Conservation (phyloP, 1,284 basidiomycete genomes). For the Inonotus obliquus region DNA sequence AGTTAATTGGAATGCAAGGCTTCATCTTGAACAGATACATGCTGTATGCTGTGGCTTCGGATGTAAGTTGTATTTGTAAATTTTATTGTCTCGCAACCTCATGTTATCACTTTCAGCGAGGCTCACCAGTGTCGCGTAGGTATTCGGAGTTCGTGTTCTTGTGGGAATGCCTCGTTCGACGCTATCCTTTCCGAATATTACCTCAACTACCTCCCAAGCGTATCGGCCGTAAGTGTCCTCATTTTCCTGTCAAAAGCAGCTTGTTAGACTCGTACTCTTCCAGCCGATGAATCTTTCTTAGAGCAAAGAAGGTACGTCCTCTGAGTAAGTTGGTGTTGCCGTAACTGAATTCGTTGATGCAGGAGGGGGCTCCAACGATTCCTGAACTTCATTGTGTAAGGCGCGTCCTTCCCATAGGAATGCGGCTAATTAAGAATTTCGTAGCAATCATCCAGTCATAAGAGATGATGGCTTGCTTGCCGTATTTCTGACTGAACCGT, state of each 20-base stretch:
- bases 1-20: slow-evolving; percentile 78
- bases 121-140: slow-evolving; percentile 60
- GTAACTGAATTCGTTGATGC: slow-evolving; percentile 5
- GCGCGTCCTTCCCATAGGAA: slow-evolving; percentile 14
- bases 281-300: slow-evolving; percentile 83
- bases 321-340: neutral
- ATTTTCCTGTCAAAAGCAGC: slow-evolving; percentile 3
- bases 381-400: slow-evolving; percentile 73
- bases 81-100: slow-evolving; percentile 5
- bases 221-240: slow-evolving; percentile 65
- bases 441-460: slow-evolving; percentile 85
- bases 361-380: slow-evolving; percentile 82
- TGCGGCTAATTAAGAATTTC: slow-evolving; percentile 11
- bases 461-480: slow-evolving; percentile 80
- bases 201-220: slow-evolving; percentile 88
- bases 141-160: slow-evolving; percentile 92
- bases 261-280: slow-evolving; percentile 8
- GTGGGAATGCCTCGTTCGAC: slow-evolving; percentile 73
- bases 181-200: slow-evolving; percentile 90
- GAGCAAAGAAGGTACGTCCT: slow-evolving; percentile 72
- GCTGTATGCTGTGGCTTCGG: slow-evolving; percentile 76
- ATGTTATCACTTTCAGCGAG: slow-evolving; percentile 39
- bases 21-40: slow-evolving; percentile 82
- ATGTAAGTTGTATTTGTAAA: slow-evolving; percentile 45
- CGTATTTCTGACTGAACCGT: slow-evolving; percentile 76